Conservation (phyloP, 2,329 filamentous ascomycete genomes). For the Penicillium sp. region DNA sequence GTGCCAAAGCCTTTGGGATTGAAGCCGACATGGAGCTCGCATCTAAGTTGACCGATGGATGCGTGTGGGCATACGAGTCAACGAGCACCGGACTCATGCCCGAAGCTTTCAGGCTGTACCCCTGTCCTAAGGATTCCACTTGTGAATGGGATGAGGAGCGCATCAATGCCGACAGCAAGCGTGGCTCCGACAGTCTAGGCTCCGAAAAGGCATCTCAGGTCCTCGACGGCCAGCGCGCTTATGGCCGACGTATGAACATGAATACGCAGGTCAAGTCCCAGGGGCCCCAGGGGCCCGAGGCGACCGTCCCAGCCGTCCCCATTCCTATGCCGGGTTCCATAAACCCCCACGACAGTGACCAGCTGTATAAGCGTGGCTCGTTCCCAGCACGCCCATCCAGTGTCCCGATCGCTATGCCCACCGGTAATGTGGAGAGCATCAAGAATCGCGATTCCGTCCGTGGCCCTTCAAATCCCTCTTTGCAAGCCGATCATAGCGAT, state of each 20-base stretch:
- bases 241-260: conserved; percentile 21
- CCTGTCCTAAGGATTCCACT: conserved; percentile 41
- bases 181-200: conserved; percentile 45
- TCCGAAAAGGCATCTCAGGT: conserved; percentile 29
- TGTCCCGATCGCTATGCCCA: background rate
- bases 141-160: conserved; percentile 51
- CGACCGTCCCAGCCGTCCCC: conserved; percentile 9
- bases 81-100: conserved; percentile 57
- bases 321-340: conserved; percentile 22
- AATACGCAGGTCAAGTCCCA: conserved; percentile 6
- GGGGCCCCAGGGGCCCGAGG: conserved; percentile 5
- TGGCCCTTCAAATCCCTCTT: conserved; percentile 5
- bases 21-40: conserved; percentile 52
- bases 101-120: conserved; percentile 50
- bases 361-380: conserved; percentile 14
- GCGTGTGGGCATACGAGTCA: conserved; percentile 57
- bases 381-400: conserved; percentile 2
- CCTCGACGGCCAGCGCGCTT: conserved; percentile 21
- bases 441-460: conserved; percentile 12
- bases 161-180: conserved; percentile 23
- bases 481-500: conserved; percentile 1
- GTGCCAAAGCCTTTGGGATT: conserved; percentile 53
- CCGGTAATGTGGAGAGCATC: background rate
- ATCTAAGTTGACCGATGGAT: conserved; percentile 53
- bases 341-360: conserved; percentile 20